Conservation (phyloP, 768 basidiomycete species). For the Termitomyces sp. region DNA sequence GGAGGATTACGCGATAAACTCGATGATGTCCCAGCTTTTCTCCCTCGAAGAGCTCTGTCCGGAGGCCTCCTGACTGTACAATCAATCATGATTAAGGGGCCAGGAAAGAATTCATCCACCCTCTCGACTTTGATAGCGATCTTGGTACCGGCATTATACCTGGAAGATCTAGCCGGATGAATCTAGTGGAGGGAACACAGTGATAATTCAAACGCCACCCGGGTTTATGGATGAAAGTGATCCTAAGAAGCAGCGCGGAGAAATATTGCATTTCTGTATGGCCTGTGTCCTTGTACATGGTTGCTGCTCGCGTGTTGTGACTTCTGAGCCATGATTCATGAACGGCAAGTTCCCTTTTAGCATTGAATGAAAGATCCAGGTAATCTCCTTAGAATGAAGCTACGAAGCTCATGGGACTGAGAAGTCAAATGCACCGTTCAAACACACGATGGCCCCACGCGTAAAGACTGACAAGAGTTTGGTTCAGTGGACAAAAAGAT, state of each 20-base stretch:
- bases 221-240: not conserved
- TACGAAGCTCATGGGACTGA: too few relatives aligned
- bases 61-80: not conserved
- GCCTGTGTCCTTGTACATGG: too few relatives aligned
- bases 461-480: too few relatives aligned
- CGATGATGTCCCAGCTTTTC: not conserved
- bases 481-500: too few relatives aligned
- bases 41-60: slow-evolving; percentile 3
- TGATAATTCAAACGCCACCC: not conserved
- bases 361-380: too few relatives aligned
- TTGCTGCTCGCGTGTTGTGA: too few relatives aligned
- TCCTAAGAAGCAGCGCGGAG: not conserved
- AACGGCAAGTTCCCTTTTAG: too few relatives aligned
- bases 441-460: too few relatives aligned
- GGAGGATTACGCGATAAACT: slow-evolving; percentile 3
- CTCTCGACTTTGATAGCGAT: not conserved
- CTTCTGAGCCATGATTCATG: too few relatives aligned
- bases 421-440: too few relatives aligned
- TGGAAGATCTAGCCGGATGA: not conserved
- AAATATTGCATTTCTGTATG: not conserved
- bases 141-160: not conserved
- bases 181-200: not conserved
- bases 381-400: too few relatives aligned
- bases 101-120: not conserved
- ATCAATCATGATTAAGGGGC: not conserved